Percentiles rank a stretch among this genome's conserved stretches.
phyloP scores from a whole-genome alignment of 108 stramenopile genomes.

The Nitzschia inconspicua region DNA sequence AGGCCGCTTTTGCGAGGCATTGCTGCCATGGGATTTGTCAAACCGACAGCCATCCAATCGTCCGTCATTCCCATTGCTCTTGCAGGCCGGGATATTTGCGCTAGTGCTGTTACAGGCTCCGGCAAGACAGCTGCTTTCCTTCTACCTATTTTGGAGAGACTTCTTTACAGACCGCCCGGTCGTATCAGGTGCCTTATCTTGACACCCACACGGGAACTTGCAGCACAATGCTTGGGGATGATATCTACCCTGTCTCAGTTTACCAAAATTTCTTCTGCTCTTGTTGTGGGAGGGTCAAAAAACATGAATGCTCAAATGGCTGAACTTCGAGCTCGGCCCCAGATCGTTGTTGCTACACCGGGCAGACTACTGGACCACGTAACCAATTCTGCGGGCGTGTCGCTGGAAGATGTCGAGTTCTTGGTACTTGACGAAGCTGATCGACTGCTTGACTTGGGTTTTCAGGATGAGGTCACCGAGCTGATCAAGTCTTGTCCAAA shows the following conservation, averaged over 20 bases:
- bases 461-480: conserved; percentile 93
- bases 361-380: conserved; percentile 96
- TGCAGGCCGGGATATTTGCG: conserved; percentile 94
- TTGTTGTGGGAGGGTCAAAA: conserved; percentile 95
- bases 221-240: conserved; percentile 93
- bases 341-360: conserved; percentile 95
- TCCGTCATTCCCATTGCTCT: conserved; percentile 89
- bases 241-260: conserved; percentile 81
- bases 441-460: conserved; percentile 93
- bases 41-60: conserved; percentile 94
- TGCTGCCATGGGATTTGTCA: conserved; percentile 91
- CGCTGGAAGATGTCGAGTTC: conserved; percentile 87
- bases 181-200: conserved; percentile 79
- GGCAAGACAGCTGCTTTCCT: conserved; percentile 98
- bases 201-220: conserved; percentile 94
- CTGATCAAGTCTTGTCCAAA: conserved; percentile 87
- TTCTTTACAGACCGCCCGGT: conserved; percentile 80
- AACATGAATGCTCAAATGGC: conserved; percentile 91
- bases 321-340: conserved; percentile 90
- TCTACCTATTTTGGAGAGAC: conserved; percentile 91
- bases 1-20: conserved; percentile 92
- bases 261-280: conserved; percentile 73
- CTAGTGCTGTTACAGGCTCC: conserved; percentile 62
- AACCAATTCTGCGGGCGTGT: conserved; percentile 85
- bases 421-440: conserved; percentile 92